Conservation (phyloP, 2,329 filamentous ascomycete genomes). For the Sclerotiophoma versabilis region DNA sequence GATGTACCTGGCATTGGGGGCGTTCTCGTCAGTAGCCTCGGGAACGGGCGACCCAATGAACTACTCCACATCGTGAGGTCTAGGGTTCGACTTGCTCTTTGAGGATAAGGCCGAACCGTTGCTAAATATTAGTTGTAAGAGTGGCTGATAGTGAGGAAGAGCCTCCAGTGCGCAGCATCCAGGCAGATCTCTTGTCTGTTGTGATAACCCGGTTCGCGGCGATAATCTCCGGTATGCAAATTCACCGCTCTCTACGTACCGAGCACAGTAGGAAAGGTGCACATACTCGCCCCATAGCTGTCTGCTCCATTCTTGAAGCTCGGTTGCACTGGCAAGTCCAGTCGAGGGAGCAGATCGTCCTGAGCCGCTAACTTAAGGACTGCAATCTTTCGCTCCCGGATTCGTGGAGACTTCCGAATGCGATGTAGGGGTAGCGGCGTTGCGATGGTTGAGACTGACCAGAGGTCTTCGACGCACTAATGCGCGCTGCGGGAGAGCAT, state of each 20-base stretch:
- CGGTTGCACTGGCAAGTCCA: slow-evolving; percentile 8
- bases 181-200: slow-evolving; percentile 1
- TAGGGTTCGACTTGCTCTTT: slow-evolving; percentile 22
- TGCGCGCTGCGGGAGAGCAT: slow-evolving; percentile 23
- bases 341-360: slow-evolving; percentile 1
- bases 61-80: slow-evolving; percentile 9
- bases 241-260: slow-evolving; percentile 10
- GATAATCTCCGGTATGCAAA: slow-evolving; percentile 5
- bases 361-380: slow-evolving; percentile 6
- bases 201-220: slow-evolving; percentile 3
- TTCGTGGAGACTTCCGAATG: slow-evolving; percentile 12
- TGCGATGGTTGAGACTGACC: slow-evolving; percentile 6
- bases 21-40: slow-evolving; percentile 16
- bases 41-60: slow-evolving; percentile 15
- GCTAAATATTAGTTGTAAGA: slow-evolving; percentile 17
- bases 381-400: slow-evolving; percentile 2
- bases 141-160: background rate
- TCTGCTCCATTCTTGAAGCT: slow-evolving; percentile 10
- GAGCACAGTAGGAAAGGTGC: background rate
- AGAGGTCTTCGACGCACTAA: slow-evolving; percentile 19
- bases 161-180: background rate
- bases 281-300: slow-evolving; percentile 6
- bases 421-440: slow-evolving; percentile 6
- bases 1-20: slow-evolving; percentile 14
- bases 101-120: slow-evolving; percentile 21